A percentile compares a stretch with the other conserved stretches of the same genome.
Evolutionary conservation across 345 rosid species (phyloP).

Genomic region (Melaleuca quinquenervia): DNA sequence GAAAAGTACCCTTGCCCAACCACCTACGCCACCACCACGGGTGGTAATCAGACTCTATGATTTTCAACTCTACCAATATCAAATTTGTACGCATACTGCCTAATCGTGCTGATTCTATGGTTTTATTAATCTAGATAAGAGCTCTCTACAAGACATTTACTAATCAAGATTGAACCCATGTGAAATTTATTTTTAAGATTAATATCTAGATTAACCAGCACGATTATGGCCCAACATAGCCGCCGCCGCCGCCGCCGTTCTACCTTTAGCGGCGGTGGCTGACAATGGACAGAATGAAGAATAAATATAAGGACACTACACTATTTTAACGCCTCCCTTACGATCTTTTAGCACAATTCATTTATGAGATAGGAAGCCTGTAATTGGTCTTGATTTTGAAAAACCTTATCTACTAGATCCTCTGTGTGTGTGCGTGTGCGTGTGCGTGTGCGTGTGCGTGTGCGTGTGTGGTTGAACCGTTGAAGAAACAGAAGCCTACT

Average conservation of each 20-base stretch:
- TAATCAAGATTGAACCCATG: background rate
- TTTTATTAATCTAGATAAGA: background rate
- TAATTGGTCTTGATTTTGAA: background rate
- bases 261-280: background rate
- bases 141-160: background rate
- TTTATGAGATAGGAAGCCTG: background rate
- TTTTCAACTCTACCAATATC: background rate
- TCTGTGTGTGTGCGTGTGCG: no score
- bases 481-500: background rate
- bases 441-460: no score
- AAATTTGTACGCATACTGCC: background rate
- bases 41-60: background rate
- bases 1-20: no score
- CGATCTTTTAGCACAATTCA: background rate
- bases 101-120: background rate
- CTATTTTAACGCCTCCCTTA: background rate
- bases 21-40: no score
- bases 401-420: background rate
- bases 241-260: background rate
- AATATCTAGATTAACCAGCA: background rate
- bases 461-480: background rate
- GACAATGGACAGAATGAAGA: background rate
- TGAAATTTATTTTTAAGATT: background rate
- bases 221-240: background rate
- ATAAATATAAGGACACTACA: background rate